Evolutionary conservation across 2,329 filamentous ascomycete genomes (phyloP), one percentile per base, ranked within the genome.

Genomic region (Talaromyces sp.): DNA sequence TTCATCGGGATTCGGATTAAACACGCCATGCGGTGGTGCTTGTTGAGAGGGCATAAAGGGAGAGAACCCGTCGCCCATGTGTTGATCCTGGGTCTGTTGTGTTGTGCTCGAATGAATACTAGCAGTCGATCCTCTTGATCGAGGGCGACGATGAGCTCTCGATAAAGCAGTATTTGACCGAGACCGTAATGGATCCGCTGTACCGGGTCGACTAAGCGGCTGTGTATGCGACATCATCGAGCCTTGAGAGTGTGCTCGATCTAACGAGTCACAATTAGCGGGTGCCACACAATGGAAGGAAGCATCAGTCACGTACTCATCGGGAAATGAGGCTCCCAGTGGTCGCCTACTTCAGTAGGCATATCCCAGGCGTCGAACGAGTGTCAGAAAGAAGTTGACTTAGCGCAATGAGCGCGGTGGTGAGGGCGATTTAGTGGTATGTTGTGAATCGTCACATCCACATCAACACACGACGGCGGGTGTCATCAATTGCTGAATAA

Each of bases 41-140:
- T 74, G 66, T 57, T 79, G 78, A 19, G 76, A 68, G 13, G 76
- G 73, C 62, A 79, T 70, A 60, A 79, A 80, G 47, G 78, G 74
- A 11, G 75, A 69, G 63, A 79, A 80, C 58, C 72, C 73, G 65
- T 80, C 78, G 37, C 71, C 64, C 61, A 78, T 69, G 62, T 78
- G 77, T 60, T 80, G 77, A 59, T 80, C 78, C 60, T 79, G 78
- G 37, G 76, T 78, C 64, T 78, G 76, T 69, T 81, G 78, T 45
- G 79, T 80, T 16, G 77, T 78, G 66, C 74, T 80, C n/a, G 80
- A 82, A 67, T 82, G 80, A 58, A 82, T 78, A 67, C 80, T 82
- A 39, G 79, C 76, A 10, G 80, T 82, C 54, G 80, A 82, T 39
- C 79, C 80, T 73, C 80, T 73, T 39, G 80, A 82, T 63, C 80